Conservation (phyloP, 2,329 filamentous ascomycete species). For the Bipolaris victoriae region DNA sequence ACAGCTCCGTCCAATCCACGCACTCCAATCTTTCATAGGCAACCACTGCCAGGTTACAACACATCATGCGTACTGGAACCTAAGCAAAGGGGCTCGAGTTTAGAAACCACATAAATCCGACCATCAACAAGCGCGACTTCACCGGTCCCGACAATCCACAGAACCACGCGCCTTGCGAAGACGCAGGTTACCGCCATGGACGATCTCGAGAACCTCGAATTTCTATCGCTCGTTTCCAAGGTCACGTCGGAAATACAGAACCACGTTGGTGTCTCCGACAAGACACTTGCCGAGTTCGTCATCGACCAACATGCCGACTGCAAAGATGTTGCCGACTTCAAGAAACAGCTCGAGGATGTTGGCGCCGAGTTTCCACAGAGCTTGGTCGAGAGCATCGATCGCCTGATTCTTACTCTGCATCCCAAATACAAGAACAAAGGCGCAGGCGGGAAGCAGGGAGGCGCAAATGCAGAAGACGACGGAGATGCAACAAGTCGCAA, state of each 20-base stretch:
- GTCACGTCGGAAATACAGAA: constrained; percentile 95
- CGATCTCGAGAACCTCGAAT: constrained; percentile 87
- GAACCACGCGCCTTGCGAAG: constrained; percentile 8
- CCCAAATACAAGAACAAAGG: constrained; percentile 76
- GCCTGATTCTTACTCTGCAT: constrained; percentile 86
- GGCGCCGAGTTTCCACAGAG: constrained; percentile 85
- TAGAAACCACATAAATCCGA: background rate
- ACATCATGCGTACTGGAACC: background rate
- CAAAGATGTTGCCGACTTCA: constrained; percentile 73
- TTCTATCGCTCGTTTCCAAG: constrained; percentile 91
- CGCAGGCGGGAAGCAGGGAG: constrained; percentile 42
- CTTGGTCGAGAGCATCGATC: constrained; percentile 88
- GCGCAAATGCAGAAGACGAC: constrained; percentile 57
- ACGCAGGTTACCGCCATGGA: constrained; percentile 66
- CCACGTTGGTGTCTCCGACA: constrained; percentile 88
- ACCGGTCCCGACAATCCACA: background rate
- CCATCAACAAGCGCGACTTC: background rate
- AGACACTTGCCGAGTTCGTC: constrained; percentile 94
- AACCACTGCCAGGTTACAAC: background rate
- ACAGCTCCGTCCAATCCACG: constrained; percentile 3
- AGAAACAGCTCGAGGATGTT: constrained; percentile 73
- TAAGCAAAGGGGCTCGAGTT: background rate
- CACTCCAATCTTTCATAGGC: background rate
- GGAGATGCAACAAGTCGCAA: constrained; percentile 69
- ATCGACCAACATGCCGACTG: constrained; percentile 87